Percentiles rank a stretch among this genome's conserved stretches.
Evolutionary conservation across 148 eudicot species (phyloP).

Genomic region (Rhododendron vialii): DNA sequence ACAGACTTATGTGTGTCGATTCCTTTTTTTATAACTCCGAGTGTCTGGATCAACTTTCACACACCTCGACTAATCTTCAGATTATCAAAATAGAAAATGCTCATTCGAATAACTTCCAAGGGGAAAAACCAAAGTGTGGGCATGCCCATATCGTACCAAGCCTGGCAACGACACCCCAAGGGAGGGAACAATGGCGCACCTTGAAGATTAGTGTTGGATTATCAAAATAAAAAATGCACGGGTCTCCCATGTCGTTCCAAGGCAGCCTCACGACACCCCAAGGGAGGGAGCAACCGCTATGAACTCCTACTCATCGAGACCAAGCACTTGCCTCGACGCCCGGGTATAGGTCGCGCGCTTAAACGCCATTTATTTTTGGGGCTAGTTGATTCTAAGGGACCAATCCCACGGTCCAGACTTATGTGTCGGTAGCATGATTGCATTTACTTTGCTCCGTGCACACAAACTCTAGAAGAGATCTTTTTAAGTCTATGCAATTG

Average conservation of each 20-base stretch:
- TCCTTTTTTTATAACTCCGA: background rate
- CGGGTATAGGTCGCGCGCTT: slow-evolving; percentile 49
- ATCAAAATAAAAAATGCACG: too few relatives aligned
- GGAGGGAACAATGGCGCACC: background rate
- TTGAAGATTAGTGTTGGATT: too few relatives aligned
- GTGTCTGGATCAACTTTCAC: background rate
- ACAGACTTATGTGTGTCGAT: background rate
- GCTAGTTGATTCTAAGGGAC: slow-evolving; percentile 47
- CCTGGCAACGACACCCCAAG: background rate
- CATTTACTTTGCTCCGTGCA: background rate
- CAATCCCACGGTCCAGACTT: too few relatives aligned
- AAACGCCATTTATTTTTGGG: slow-evolving; percentile 56
- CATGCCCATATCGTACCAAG: background rate
- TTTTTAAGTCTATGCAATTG: background rate
- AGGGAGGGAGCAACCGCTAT: slow-evolving; percentile 11
- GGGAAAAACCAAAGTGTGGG: background rate
- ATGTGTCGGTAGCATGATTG: background rate
- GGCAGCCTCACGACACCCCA: background rate
- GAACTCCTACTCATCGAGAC: slow-evolving; percentile 40
- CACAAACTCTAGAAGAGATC: background rate
- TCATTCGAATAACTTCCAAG: background rate
- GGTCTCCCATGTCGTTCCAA: too few relatives aligned
- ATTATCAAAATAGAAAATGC: background rate
- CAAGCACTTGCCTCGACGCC: slow-evolving; percentile 31
- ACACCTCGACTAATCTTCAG: too few relatives aligned